Evolutionary conservation across 257 asterid genomes (phyloP).

Genomic region (Solanum clarkiae): DNA sequence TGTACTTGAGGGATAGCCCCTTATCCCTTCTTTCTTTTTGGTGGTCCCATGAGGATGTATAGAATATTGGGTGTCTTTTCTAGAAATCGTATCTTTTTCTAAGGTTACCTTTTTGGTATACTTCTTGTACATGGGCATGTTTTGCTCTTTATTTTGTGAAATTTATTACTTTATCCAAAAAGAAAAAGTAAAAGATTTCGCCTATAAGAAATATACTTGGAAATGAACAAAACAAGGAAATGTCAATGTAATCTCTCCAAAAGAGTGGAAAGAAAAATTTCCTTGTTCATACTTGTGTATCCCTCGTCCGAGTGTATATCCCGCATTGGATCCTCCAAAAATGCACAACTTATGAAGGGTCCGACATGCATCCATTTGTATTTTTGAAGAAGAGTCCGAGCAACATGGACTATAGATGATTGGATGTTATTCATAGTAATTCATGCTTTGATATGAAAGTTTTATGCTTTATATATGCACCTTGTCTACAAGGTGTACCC

Average conservation of each 20-base stretch:
- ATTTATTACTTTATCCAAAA: not conserved
- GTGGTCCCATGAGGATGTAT: not conserved
- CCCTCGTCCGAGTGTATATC: not conserved
- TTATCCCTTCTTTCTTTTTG: not conserved
- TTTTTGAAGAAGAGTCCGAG: not conserved
- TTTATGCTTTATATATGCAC: not conserved
- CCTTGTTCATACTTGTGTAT: not conserved
- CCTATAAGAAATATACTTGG: not conserved
- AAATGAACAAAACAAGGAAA: not conserved
- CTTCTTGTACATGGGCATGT: not conserved
- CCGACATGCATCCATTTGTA: not conserved
- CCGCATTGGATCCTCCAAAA: not conserved
- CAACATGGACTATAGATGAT: not conserved
- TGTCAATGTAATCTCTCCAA: not conserved
- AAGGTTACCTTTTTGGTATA: not conserved
- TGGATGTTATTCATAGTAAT: not conserved
- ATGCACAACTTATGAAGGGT: not conserved
- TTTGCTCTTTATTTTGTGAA: not conserved
- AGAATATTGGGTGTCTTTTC: not conserved
- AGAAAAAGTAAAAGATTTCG: not conserved
- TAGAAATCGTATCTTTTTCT: not conserved
- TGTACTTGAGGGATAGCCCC: not conserved
- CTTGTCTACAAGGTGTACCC: not conserved
- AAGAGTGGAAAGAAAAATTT: not conserved
- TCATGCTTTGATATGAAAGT: not conserved